Base-by-base conservation (phyloP, 2,329 filamentous ascomycete genomes). In the Chrysosporium queenslandicum region DNA sequence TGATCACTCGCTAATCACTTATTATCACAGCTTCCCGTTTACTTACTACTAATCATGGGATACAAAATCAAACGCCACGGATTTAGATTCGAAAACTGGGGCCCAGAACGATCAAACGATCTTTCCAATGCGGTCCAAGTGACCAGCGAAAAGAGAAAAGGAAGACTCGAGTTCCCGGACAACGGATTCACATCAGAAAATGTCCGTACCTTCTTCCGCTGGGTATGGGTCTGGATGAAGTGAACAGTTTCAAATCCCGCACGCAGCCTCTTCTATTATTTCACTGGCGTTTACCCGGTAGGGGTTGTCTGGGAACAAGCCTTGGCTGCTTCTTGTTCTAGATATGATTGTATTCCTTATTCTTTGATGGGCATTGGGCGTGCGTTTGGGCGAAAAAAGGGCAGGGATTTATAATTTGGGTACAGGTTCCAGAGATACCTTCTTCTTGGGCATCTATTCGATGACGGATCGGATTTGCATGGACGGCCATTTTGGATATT, bases 211-310 rank as follows among this genome's bases (percentile, higher is more conserved):
- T 64, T 71, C 45, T 29, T 64, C 4, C 47, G 58, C 9, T 71
- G 67, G 67, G 34, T 71, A 36, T 69, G 65, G 67, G 66, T 66
- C 23, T 71, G 68, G 68, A 59, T 64, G 54, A 70, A 68, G 47
- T 71, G n/a, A 61, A 46, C 39, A 18, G 12, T 29, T 29, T 30
- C 2, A n/a, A 29, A 40, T 20, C 9, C 9, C 32, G n/a, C n/a
- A 34, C n/a, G 3, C n/a, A 12, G 2, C 6, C n/a, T 16, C 2
- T 32, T 39, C 20, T 39, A 7, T 46, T 45, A 39, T 18, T 39
- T 39, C 4, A 16, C 36, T 39, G 16, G 36, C 36, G 36, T 34
- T 34, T 14, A 14, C 32, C n/a, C n/a, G n/a, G n/a, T n/a, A n/a
- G n/a, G n/a, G n/a, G n/a, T n/a, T n/a, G n/a, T n/a, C n/a, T n/a